Percentiles rank a stretch among this genome's conserved stretches.
Conservation (phyloP, 495 filamentous ascomycete species). For the Daldinia decipiens region DNA sequence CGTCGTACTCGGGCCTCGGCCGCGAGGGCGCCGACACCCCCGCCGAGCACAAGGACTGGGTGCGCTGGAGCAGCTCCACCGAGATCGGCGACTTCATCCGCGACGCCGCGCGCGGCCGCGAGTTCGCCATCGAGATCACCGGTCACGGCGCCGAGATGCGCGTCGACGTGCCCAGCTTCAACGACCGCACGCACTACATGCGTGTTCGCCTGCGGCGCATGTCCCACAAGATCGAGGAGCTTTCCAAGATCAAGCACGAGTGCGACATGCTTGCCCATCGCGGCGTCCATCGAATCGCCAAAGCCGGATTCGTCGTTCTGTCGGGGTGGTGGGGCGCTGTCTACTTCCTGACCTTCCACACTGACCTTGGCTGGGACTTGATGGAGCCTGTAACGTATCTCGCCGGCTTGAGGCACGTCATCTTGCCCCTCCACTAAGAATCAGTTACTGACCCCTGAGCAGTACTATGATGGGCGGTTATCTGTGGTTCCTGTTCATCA, state of each 20-base stretch:
- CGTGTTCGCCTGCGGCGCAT: slow-evolving; percentile 78
- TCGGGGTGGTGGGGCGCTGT: slow-evolving; percentile 83
- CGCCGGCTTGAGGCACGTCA: slow-evolving; percentile 68
- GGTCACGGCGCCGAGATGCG: slow-evolving; percentile 74
- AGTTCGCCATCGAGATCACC: slow-evolving; percentile 88
- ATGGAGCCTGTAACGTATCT: slow-evolving; percentile 94
- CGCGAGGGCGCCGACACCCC: slow-evolving; percentile 54
- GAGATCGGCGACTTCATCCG: slow-evolving; percentile 97
- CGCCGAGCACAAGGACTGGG: slow-evolving; percentile 64
- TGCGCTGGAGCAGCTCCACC: slow-evolving; percentile 90
- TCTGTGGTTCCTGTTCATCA: slow-evolving; percentile 93
- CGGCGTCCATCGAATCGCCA: slow-evolving; percentile 80
- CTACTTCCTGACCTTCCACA: slow-evolving; percentile 81
- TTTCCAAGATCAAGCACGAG: slow-evolving; percentile 78
- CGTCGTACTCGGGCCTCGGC: slow-evolving; percentile 69
- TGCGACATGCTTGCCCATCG: slow-evolving; percentile 82
- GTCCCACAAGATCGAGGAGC: slow-evolving; percentile 69
- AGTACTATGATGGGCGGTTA: slow-evolving; percentile 85
- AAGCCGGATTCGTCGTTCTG: slow-evolving; percentile 78
- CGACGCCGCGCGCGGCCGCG: slow-evolving; percentile 82
- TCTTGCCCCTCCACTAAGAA: too few relatives aligned
- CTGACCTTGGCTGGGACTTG: slow-evolving; percentile 84
- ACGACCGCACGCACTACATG: slow-evolving; percentile 88
- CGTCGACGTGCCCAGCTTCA: slow-evolving; percentile 85
- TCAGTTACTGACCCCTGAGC: too few relatives aligned